Conservation (phyloP, 2,329 filamentous ascomycete genomes). For the Fusarium sp. region DNA sequence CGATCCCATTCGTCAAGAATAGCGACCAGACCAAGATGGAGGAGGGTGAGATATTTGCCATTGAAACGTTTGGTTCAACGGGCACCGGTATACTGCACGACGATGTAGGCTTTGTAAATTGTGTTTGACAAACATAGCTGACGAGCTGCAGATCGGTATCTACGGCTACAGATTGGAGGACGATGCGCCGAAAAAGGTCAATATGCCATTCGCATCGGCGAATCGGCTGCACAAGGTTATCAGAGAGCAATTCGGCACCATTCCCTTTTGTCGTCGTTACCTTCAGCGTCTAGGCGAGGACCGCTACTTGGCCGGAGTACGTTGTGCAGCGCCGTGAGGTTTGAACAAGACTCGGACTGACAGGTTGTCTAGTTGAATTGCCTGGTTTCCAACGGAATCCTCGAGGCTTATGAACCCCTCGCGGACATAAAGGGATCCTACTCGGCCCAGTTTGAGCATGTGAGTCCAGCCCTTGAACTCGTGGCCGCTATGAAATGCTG, state of each 20-base stretch:
- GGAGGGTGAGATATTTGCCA: conserved; percentile 90
- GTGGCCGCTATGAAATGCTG: not conserved
- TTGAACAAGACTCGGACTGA: conserved; percentile 13
- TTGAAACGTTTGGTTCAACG: conserved; percentile 92
- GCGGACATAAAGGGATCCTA: conserved; percentile 68
- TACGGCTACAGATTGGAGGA: conserved; percentile 61
- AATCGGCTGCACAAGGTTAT: conserved; percentile 66
- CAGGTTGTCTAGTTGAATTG: conserved; percentile 59
- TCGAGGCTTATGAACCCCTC: conserved; percentile 66
- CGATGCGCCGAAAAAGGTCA: conserved; percentile 47
- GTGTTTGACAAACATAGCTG: not conserved
- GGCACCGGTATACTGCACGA: conserved; percentile 83
- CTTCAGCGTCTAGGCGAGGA: conserved; percentile 70
- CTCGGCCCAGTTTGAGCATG: conserved; percentile 70
- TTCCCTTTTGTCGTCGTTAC: conserved; percentile 70
- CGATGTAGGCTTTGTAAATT: conserved; percentile 62
- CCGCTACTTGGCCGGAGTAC: conserved; percentile 65
- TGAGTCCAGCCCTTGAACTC: conserved; percentile 26
- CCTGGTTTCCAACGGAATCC: conserved; percentile 64
- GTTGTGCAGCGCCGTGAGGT: conserved; percentile 10
- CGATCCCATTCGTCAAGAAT: conserved; percentile 87
- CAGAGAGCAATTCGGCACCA: conserved; percentile 67
- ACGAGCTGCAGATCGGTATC: conserved; percentile 52
- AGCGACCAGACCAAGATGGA: conserved; percentile 91
- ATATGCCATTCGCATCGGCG: conserved; percentile 60